phyloP scores from a whole-genome alignment of 2,329 filamentous ascomycete species.

The Trichoderma koningii region DNA sequence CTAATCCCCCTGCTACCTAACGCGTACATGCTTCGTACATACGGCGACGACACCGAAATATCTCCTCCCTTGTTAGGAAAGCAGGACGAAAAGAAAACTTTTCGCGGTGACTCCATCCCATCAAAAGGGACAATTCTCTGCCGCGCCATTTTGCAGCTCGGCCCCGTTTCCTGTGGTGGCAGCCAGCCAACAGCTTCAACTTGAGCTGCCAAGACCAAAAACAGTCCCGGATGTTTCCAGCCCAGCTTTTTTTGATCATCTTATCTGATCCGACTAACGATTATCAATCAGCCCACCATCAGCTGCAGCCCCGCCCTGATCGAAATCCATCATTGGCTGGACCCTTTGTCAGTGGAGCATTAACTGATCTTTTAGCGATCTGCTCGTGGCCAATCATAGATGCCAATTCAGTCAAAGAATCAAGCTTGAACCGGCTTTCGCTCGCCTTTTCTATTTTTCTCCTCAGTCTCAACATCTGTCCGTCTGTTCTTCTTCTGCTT shows the following conservation, averaged over 20 bases:
- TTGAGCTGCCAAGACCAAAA: too few relatives aligned
- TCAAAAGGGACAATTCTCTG: conserved; percentile 10
- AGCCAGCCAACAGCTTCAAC: background rate
- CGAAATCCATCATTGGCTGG: background rate
- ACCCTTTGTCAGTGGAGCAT: background rate
- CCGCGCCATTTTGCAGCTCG: conserved; percentile 5
- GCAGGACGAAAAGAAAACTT: too few relatives aligned
- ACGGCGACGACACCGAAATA: too few relatives aligned
- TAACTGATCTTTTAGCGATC: conserved; percentile 5
- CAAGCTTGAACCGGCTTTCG: conserved; percentile 6
- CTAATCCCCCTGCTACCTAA: too few relatives aligned
- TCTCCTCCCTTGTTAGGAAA: too few relatives aligned
- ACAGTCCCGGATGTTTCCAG: conserved; percentile 1
- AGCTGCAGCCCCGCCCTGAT: background rate
- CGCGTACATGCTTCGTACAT: too few relatives aligned
- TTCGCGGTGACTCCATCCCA: background rate
- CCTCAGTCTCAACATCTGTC: too few relatives aligned
- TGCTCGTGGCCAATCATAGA: background rate
- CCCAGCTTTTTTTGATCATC: background rate
- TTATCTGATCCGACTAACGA: conserved; percentile 23
- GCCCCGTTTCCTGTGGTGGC: background rate
- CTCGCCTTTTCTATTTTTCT: background rate
- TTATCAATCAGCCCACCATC: conserved; percentile 26
- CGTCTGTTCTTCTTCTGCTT: background rate
- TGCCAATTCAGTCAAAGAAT: conserved; percentile 6